Evolutionary conservation across 768 basidiomycete species (phyloP), one percentile per base, ranked within the genome.

Genomic region (Leccinum sublutescens): DNA sequence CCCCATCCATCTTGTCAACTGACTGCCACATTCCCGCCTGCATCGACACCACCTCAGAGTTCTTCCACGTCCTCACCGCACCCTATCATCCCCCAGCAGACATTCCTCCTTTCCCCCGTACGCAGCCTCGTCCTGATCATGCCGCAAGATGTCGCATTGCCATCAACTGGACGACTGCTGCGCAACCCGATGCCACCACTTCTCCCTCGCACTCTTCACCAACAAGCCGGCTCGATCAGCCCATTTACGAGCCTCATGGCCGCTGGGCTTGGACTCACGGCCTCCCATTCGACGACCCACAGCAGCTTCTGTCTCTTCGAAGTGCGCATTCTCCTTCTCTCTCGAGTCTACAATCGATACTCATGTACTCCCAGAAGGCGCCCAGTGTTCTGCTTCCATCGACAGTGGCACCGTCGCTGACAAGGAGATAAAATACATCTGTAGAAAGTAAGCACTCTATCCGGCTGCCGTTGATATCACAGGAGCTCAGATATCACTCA

Each of bases 321-420:
- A 66, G 72, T 73, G 51, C 49, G 71, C 54, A 14, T 17, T 27
- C 48, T 19, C 51, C 59, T 36, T 17, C 3, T 23, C 29, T 48
- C 21, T 47, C 7, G 23, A 51, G 21, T 23, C 15, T 43, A 2
- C 25, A 47, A 23, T 21, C 55, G 59, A 38, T 50, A 10, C 53
- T 64, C 40, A 66, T 58, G n/a, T 31, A 15, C 57, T 17, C 54
- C 19, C 59, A 77, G 77, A 67, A 38, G 77, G 75, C 11, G 65
- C 70, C 23, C 75, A 77, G 61, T 77, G 76, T 45, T 67, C 70
- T 29, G 75, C 75, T 14, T 76, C 71, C 19, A 66, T 77, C n/a
- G 75, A 75, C 63, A 71, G 65, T 43, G 76, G 76, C 23, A 49
- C 62, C 33, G 62, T 77, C 31, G 68, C 57, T 1, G 49, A 64